These are phyloP conservation scores for Globisporangium spinosum DNA, from an alignment of 352 stramenopile species.

Conservation along the genomic window DNA sequence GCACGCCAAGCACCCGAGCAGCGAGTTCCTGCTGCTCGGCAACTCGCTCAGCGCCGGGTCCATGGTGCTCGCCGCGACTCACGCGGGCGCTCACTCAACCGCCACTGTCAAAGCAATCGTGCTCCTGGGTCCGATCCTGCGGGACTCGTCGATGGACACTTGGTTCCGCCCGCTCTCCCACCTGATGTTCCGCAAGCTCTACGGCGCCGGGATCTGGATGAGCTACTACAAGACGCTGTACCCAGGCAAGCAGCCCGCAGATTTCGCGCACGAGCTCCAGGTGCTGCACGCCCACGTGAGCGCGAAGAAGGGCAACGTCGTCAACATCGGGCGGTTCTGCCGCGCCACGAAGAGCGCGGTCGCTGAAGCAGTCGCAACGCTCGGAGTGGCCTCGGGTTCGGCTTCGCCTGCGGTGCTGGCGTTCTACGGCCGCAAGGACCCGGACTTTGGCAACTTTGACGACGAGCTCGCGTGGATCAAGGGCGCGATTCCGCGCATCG, in stretches of 20 bases:
- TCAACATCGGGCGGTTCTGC: slow-evolving; percentile 25
- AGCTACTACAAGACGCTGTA: slow-evolving; percentile 42
- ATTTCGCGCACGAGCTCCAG: slow-evolving; percentile 29
- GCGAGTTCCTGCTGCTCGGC: slow-evolving; percentile 32
- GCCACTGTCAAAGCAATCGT: slow-evolving; percentile 21
- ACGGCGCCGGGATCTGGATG: slow-evolving; percentile 26
- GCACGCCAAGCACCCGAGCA: slow-evolving; percentile 15
- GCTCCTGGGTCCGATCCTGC: slow-evolving; percentile 32
- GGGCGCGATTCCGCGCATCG: slow-evolving; percentile 19
- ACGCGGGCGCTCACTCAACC: slow-evolving; percentile 2
- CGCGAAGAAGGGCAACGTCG: slow-evolving; percentile 19
- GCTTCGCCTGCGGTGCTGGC: slow-evolving; percentile 24
- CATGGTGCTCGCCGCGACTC: slow-evolving; percentile 26
- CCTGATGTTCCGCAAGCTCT: slow-evolving; percentile 31
- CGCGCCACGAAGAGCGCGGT: slow-evolving; percentile 28
- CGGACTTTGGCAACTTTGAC: slow-evolving; percentile 31
- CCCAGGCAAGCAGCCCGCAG: slow-evolving; percentile 16
- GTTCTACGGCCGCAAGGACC: slow-evolving; percentile 36
- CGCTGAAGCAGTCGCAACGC: slow-evolving; percentile 14
- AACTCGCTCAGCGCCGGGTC: slow-evolving; percentile 38
- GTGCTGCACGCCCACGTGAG: slow-evolving; percentile 24
- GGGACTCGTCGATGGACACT: slow-evolving; percentile 24
- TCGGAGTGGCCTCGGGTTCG: slow-evolving; percentile 6
- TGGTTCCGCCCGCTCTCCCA: slow-evolving; percentile 34
- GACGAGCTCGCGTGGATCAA: slow-evolving; percentile 33